These are phyloP conservation scores for Plantago rigida DNA, from an alignment of 305 asterid genomes.

Conservation along the genomic window DNA sequence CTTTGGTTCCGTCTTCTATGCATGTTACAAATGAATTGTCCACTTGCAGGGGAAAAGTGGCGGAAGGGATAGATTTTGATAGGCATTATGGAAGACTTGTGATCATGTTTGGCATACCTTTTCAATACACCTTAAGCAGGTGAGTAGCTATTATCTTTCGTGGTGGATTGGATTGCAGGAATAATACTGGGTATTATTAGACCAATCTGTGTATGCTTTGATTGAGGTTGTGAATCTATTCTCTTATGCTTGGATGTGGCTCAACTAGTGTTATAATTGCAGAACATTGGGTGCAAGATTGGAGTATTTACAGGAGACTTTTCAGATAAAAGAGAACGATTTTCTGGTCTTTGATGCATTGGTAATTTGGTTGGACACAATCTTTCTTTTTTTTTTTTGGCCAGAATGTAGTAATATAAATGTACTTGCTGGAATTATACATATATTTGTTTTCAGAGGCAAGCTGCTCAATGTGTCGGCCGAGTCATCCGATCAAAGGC, in stretches of 20 bases:
- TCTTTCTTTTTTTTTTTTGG: neutral
- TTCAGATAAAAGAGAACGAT: conserved; percentile 95
- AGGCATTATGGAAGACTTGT: conserved; percentile 98
- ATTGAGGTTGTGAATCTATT: conserved; percentile 3
- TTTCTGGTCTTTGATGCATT: conserved; percentile 89
- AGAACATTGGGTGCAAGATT: conserved; percentile 85
- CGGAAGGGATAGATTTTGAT: conserved; percentile 97
- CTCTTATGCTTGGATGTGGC: conserved; percentile 18
- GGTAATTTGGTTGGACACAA: conserved; percentile 40
- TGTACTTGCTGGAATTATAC: conserved; percentile 17
- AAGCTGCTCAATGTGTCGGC: conserved; percentile 99
- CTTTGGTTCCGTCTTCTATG: no score
- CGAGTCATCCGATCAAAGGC: conserved; percentile 97
- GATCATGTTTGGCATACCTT: conserved; percentile 93
- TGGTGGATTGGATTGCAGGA: no score
- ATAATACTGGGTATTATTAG: neutral
- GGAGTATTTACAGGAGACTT: conserved; percentile 86
- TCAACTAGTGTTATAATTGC: conserved; percentile 31
- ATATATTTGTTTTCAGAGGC: conserved; percentile 49
- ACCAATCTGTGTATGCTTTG: conserved; percentile 8
- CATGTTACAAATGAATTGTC: conserved; percentile 1
- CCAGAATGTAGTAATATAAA: neutral
- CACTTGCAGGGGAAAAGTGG: conserved; percentile 86
- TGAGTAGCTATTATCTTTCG: conserved; percentile 20
- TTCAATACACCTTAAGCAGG: conserved; percentile 95